Base-by-base conservation (phyloP, 257 asterid species). In the Anisodus acutangulus region DNA sequence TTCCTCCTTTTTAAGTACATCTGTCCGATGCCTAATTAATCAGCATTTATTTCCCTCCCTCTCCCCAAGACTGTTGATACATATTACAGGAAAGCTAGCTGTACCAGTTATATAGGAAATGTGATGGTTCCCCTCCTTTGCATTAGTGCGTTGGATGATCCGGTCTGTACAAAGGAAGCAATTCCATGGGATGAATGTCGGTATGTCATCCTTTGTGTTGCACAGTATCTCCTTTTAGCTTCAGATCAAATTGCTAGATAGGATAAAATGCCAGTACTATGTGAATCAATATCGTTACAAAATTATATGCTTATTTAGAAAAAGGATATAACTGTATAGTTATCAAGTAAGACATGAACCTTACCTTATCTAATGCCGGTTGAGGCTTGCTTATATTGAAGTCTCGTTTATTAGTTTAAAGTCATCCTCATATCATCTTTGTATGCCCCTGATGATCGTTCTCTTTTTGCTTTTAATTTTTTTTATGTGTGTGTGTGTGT, bases 131-230 rank as follows among this genome's bases (percentile, higher is more conserved):
- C 99, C 86, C 95, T 96, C 87, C 93, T 96, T 81, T 96, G 99
- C 88, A 82, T 96, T 87, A 92, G 93, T 85, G 84, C 97, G 55
- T 59, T 92, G 88, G 99, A 96, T 85, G 99, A 96, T 90, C 98
- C 99, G 79, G 91, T 96, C 76, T 96, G 99, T 85, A 92, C 99
- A 22, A 84, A 88, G 83, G 99, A 96, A 88, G 98, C 98, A 85
- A 92, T 96, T 84, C 98, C 99, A 80, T 92, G 95, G 95, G 99
- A 94, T 85, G 99, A 96, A 84, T 93, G 97, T 89, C 80, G 96
- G 97, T 91, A 68, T 26, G 82, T 64, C n/a, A 63, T 81, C 84
- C 47, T 74, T 12, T 9, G 17, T 53, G 63, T 64, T 84, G 74
- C 64, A 13, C 0, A 39, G 13, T 76, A 10, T 74, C 13, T 78